Percentiles rank a stretch among this genome's conserved stretches.
phyloP scores from a whole-genome alignment of 176 grass and related monocot species.

The Oryza brachyantha region DNA sequence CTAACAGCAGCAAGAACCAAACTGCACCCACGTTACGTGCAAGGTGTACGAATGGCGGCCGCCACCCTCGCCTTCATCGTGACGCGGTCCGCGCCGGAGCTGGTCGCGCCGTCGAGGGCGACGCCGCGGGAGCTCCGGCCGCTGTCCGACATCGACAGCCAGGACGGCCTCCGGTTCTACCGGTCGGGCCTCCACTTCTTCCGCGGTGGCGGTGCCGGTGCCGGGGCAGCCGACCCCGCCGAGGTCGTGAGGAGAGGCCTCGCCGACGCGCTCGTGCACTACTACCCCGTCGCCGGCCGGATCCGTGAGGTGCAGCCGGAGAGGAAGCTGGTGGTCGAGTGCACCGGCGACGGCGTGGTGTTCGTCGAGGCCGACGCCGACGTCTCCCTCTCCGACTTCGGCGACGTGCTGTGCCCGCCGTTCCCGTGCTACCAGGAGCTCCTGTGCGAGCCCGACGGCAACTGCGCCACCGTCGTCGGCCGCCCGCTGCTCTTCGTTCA shows the following conservation, averaged over 20 bases:
- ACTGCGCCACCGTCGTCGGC: not conserved
- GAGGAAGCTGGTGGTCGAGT: slow-evolving; percentile 18
- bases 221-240: not conserved
- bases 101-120: not conserved
- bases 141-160: not conserved
- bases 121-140: not conserved
- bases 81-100: not conserved
- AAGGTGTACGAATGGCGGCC: not conserved
- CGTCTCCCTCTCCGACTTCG: not conserved
- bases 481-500: not conserved
- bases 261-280: slow-evolving; percentile 30
- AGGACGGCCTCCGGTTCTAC: slow-evolving; percentile 27
- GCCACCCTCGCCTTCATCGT: not conserved
- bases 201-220: not conserved
- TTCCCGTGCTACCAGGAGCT: not conserved
- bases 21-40: not conserved
- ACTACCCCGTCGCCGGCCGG: slow-evolving; percentile 41
- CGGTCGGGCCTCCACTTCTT: slow-evolving; percentile 9
- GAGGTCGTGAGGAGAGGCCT: slow-evolving; percentile 14
- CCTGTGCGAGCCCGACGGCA: not conserved
- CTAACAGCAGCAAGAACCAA: not conserved
- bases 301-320: slow-evolving; percentile 14
- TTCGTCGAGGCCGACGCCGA: slow-evolving; percentile 14
- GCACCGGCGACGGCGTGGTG: slow-evolving; percentile 25
- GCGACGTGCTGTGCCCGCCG: not conserved